Base-by-base conservation (phyloP, 2,329 filamentous ascomycete species). In the Periconia sp. region DNA sequence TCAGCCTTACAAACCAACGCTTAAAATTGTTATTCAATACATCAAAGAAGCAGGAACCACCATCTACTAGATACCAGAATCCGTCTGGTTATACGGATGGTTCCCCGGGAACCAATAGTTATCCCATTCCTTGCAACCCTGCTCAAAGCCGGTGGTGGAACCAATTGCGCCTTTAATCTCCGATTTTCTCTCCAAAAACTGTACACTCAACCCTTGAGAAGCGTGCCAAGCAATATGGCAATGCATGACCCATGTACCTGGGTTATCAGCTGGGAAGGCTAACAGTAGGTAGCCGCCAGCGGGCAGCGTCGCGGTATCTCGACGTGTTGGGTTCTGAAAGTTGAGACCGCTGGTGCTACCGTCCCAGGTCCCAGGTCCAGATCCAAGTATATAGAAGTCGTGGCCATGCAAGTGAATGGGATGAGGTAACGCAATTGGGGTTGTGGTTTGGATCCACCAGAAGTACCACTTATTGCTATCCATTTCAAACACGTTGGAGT, bases 201-300 rank as follows among this genome's bases (percentile, higher is more conserved):
- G 76, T 23, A 81, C 64, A 5, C 71, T 73, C 13, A 86, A 70
- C 1, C 67, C 67, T 29, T 69, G 64, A 3, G 54, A 56, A 0
- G 61, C 67, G 38, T 69, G 67, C 59, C 59, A 69, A 3, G 66
- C 66, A 16, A 68, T 68, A 22, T 67, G 64, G 40, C 63, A 67
- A 26, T 67, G 61, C 61, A 64, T 65, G 7, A 68, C 48, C 66
- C 65, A 69, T 28, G 61, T 53, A 7, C 80, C 80, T 0, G 80
- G 78, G 59, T 82, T 81, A 34, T 74, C 70, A 0, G 78, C 77
- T 29, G 68, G 63, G 63, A 81, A 81, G 15, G 79, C 78, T 15
- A 83, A 58, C 10, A 82, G 75, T 17, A 74, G 71, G 52, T 77
- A 76, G 3, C 70, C 72, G 4, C 50, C 50, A 1, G 50, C 50